Conservation (phyloP, 2,329 filamentous ascomycete species). For the Lasiodiplodia hormozganensis region DNA sequence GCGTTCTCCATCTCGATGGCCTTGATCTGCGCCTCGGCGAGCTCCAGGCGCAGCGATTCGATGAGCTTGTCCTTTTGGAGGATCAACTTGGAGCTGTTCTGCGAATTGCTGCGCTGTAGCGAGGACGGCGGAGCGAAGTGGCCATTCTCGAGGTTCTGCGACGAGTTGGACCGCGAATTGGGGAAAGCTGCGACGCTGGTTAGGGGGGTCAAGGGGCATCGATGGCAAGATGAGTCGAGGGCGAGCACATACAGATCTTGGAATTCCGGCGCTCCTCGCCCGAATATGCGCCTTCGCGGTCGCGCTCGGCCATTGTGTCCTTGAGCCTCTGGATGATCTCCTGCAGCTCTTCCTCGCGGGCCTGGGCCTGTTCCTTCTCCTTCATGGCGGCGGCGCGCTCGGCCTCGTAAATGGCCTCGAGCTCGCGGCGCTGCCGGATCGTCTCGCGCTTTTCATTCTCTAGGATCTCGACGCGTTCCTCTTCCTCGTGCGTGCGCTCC, state of each 20-base stretch:
- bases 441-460: conserved; percentile 86
- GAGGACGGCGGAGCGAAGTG: conserved; percentile 89
- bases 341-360: conserved; percentile 89
- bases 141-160: conserved; percentile 73
- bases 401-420: conserved; percentile 90
- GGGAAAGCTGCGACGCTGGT: conserved; percentile 30
- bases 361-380: conserved; percentile 87
- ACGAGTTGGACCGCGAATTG: conserved; percentile 54
- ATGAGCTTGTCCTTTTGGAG: conserved; percentile 97
- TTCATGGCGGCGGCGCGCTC: conserved; percentile 86
- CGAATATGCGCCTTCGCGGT: conserved; percentile 58
- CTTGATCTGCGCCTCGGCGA: conserved; percentile 95
- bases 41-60: conserved; percentile 86
- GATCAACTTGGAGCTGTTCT: conserved; percentile 87
- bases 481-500: conserved; percentile 84
- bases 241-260: conserved; percentile 15
- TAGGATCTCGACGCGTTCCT: conserved; percentile 80
- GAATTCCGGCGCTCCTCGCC: conserved; percentile 27
- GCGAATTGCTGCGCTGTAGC: conserved; percentile 84
- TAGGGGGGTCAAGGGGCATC: conserved; percentile 24
- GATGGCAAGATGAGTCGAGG: background rate
- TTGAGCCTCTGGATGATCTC: conserved; percentile 89
- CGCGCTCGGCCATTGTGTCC: conserved; percentile 82
- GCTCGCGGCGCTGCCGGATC: conserved; percentile 82
- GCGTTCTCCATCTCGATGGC: conserved; percentile 92